These are phyloP conservation scores for grape (Vitis vinifera) DNA, from an alignment of 164 flowering plant genomes.

Conservation along the genomic window ASM3070453v1 NC_081818.1:1088501-1089000, in stretches of 20 bases:
- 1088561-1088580: conserved; percentile 50
- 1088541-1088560: conserved; percentile 54
- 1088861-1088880: conserved; percentile 52
- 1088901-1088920: no score
- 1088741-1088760: conserved; percentile 66
- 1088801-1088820: conserved; percentile 62
- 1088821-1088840: conserved; percentile 52
- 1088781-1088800: conserved; percentile 58
- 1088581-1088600: conserved; percentile 48
- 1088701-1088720: conserved; percentile 61
- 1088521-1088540: conserved; percentile 60
- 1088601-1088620: conserved; percentile 56
- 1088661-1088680: conserved; percentile 34
- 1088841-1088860: conserved; percentile 59
- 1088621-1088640: conserved; percentile 60
- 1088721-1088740: conserved; percentile 58
- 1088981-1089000: no score
- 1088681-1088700: conserved; percentile 49
- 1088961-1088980: no score
- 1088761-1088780: conserved; percentile 65
- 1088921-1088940: no score
- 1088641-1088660: conserved; percentile 56
- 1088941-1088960: no score
- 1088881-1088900: background rate
- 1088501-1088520: conserved; percentile 49